phyloP scores from a whole-genome alignment of 139 green algal genomes.

The Asterochloris sp. region DNA sequence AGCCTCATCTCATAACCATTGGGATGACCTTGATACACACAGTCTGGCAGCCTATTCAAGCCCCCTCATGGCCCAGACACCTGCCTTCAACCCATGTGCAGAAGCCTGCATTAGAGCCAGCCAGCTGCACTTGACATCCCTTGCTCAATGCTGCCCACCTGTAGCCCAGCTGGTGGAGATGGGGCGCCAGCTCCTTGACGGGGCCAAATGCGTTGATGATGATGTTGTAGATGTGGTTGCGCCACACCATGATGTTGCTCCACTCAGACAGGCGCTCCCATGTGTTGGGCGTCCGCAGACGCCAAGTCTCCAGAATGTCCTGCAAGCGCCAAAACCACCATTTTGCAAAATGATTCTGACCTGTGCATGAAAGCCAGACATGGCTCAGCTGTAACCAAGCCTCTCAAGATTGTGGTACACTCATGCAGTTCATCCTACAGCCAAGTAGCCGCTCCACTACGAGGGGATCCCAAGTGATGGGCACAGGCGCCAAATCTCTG shows the following conservation, averaged over 20 bases:
- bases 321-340: slow-evolving; percentile 38
- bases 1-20: too few species aligned
- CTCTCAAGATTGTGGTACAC: too few species aligned
- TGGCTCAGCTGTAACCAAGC: too few species aligned
- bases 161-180: slow-evolving; percentile 73
- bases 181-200: slow-evolving; percentile 45
- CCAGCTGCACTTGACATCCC: slow-evolving; percentile 89
- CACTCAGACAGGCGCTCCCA: slow-evolving; percentile 90
- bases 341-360: neutral
- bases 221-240: slow-evolving; percentile 95
- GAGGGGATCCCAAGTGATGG: too few species aligned
- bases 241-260: slow-evolving; percentile 93
- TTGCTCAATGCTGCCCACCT: slow-evolving; percentile 36
- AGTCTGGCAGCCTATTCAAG: too few species aligned
- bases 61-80: neutral
- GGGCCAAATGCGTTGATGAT: slow-evolving; percentile 85
- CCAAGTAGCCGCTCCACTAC: too few species aligned
- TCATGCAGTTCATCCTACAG: too few species aligned
- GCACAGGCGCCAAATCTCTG: too few species aligned
- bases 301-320: slow-evolving; percentile 91
- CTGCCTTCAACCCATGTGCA: neutral
- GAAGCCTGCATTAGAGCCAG: slow-evolving; percentile 36
- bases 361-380: too few species aligned
- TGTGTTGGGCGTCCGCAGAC: slow-evolving; percentile 90
- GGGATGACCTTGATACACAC: too few species aligned